A percentile compares a stretch with the other conserved stretches of the same genome.
These are phyloP conservation scores for Penicillium diatomitis DNA, from an alignment of 495 filamentous ascomycete species.

Conservation along the genomic window DNA sequence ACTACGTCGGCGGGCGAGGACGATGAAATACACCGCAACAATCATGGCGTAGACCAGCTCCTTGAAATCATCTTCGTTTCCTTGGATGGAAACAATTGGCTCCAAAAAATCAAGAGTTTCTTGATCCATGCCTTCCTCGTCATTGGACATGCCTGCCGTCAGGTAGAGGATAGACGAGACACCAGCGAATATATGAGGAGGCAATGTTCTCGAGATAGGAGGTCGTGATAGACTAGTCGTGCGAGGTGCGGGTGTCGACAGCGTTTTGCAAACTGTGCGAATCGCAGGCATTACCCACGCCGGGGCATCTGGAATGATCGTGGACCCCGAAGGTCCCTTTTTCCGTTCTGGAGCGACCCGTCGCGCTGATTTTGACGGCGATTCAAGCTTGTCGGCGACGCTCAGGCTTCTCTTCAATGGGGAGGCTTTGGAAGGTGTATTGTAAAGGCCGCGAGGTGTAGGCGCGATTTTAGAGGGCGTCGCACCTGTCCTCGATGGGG, in stretches of 20 bases:
- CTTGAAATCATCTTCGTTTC: slow-evolving; percentile 32
- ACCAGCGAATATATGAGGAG: slow-evolving; percentile 58
- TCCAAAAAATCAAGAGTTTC: slow-evolving; percentile 31
- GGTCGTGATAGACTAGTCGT: slow-evolving; percentile 37
- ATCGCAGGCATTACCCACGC: slow-evolving; percentile 59
- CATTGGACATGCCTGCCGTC: slow-evolving; percentile 23
- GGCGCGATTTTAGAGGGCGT: slow-evolving; percentile 27
- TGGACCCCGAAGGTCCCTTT: slow-evolving; percentile 17
- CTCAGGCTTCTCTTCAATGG: slow-evolving; percentile 29
- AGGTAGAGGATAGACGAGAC: slow-evolving; percentile 46
- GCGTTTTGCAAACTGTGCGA: slow-evolving; percentile 54
- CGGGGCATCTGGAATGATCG: slow-evolving; percentile 43
- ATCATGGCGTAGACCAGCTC: slow-evolving; percentile 37
- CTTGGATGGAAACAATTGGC: slow-evolving; percentile 22
- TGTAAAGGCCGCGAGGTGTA: slow-evolving; percentile 27
- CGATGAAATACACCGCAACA: slow-evolving; percentile 62
- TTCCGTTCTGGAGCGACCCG: slow-evolving; percentile 8
- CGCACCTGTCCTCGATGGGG: slow-evolving; percentile 23
- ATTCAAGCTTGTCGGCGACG: slow-evolving; percentile 9
- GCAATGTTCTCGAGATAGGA: slow-evolving; percentile 36
- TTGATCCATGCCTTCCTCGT: slow-evolving; percentile 28
- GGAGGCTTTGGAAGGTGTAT: slow-evolving; percentile 35
- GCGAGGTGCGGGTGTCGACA: slow-evolving; percentile 44
- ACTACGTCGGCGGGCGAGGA: slow-evolving; percentile 34
- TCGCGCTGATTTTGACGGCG: slow-evolving; percentile 17